Conservation (phyloP, 805 yeast genomes). For the Saccharomycopsis sp. region DNA sequence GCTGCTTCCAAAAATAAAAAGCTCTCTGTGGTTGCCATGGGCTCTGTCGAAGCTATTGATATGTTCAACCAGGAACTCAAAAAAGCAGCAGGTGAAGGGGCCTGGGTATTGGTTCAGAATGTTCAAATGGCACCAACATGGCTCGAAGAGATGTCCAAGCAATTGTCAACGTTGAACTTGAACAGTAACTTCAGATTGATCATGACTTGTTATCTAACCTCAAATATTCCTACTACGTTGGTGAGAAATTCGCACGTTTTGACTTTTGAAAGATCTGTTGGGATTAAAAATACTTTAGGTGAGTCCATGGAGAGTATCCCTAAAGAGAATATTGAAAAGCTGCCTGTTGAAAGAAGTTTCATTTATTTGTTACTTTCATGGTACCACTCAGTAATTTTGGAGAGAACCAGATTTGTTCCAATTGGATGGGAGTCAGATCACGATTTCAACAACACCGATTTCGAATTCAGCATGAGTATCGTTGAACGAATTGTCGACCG, state of each 20-base stretch:
- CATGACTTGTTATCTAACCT: conserved; percentile 50
- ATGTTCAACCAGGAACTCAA: conserved; percentile 48
- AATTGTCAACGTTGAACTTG: conserved; percentile 28
- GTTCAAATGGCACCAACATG: conserved; percentile 63
- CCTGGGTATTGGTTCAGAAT: conserved; percentile 76
- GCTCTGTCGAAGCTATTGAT: conserved; percentile 56
- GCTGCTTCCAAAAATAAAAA: conserved; percentile 29
- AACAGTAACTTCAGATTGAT: conserved; percentile 44
- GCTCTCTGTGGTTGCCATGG: conserved; percentile 53
- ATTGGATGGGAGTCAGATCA: conserved; percentile 51
- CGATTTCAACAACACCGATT: conserved; percentile 71
- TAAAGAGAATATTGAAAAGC: conserved; percentile 18
- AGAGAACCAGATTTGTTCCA: conserved; percentile 51
- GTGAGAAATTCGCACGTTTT: conserved; percentile 46
- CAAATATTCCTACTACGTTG: conserved; percentile 45
- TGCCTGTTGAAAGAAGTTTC: conserved; percentile 38
- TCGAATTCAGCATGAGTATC: conserved; percentile 38
- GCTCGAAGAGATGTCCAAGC: conserved; percentile 46
- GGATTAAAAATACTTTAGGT: conserved; percentile 40
- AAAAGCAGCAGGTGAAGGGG: conserved; percentile 38
- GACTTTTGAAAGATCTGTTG: conserved; percentile 54
- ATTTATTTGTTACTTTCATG: conserved; percentile 52
- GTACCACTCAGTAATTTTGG: conserved; percentile 59
- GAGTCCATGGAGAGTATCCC: conserved; percentile 29
- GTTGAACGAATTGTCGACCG: conserved; percentile 34